These are phyloP conservation scores for Colletotrichum abscissum DNA, from an alignment of 2,329 filamentous ascomycete species.

Conservation along the genomic window DNA sequence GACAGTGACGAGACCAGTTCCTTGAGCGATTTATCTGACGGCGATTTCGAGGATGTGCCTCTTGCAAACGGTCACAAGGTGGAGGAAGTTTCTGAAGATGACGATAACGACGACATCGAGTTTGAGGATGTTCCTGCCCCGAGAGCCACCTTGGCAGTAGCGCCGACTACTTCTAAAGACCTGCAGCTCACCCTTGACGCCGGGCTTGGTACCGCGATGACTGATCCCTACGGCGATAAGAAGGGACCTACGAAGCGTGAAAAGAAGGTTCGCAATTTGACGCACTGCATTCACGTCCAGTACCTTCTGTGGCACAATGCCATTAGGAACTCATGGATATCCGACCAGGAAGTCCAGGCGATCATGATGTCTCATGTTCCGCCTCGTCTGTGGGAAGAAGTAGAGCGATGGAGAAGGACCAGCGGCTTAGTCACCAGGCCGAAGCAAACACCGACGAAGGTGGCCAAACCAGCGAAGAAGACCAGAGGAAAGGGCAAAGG, in stretches of 20 bases:
- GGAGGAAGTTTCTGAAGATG: slow-evolving; percentile 49
- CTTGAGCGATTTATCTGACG: slow-evolving; percentile 66
- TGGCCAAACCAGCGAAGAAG: slow-evolving; percentile 42
- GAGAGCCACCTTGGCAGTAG: slow-evolving; percentile 50
- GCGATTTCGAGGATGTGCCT: slow-evolving; percentile 63
- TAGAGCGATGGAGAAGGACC: slow-evolving; percentile 78
- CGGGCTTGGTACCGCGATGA: slow-evolving; percentile 69
- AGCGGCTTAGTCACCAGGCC: slow-evolving; percentile 66
- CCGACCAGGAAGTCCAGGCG: slow-evolving; percentile 79
- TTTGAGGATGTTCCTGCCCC: slow-evolving; percentile 67
- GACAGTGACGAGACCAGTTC: slow-evolving; percentile 59
- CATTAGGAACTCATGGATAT: slow-evolving; percentile 84
- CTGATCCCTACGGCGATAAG: slow-evolving; percentile 73
- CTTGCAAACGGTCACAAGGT: slow-evolving; percentile 56
- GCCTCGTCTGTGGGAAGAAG: slow-evolving; percentile 74
- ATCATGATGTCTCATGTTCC: slow-evolving; percentile 81
- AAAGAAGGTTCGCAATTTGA: slow-evolving; percentile 78
- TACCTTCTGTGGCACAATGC: slow-evolving; percentile 91
- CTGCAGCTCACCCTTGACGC: slow-evolving; percentile 78
- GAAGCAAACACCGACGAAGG: slow-evolving; percentile 48
- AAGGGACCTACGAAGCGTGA: slow-evolving; percentile 90
- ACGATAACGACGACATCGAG: slow-evolving; percentile 72
- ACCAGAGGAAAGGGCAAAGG: slow-evolving; percentile 52
- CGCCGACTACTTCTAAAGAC: slow-evolving; percentile 69
- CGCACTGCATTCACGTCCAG: slow-evolving; percentile 91